A percentile compares a stretch with the other conserved stretches of the same genome.
Evolutionary conservation across 73 alveolate species (phyloP).

Genomic region (Uronychia setigera): DNA sequence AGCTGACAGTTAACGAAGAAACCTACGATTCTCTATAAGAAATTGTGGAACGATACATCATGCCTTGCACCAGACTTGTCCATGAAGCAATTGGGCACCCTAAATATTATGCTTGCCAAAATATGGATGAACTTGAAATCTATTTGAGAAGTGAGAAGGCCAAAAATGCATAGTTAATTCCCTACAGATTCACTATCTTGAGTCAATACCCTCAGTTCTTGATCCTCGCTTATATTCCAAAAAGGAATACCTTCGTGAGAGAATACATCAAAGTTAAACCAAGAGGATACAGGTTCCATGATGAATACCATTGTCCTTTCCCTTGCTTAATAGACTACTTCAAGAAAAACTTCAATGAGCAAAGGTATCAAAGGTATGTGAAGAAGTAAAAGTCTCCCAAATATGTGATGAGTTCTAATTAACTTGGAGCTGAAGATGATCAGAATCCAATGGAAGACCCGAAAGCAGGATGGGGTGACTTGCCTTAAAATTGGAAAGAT

Average conservation of each 20-base stretch:
- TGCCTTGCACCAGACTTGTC: slow-evolving; percentile 79
- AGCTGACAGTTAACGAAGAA: slow-evolving; percentile 75
- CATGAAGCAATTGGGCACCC: slow-evolving; percentile 76
- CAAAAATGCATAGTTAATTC: slow-evolving; percentile 67
- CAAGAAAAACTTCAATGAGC: slow-evolving; percentile 21
- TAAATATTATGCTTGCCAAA: slow-evolving; percentile 21
- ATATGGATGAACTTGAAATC: slow-evolving; percentile 76
- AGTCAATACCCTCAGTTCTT: slow-evolving; percentile 86
- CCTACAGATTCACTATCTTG: slow-evolving; percentile 84
- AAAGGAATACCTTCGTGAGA: slow-evolving; percentile 53
- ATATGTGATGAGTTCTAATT: not conserved
- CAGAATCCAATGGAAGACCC: not conserved
- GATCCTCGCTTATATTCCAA: slow-evolving; percentile 87
- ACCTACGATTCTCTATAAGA: slow-evolving; percentile 88
- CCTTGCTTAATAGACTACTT: slow-evolving; percentile 39
- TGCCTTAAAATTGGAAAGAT: slow-evolving; percentile 5
- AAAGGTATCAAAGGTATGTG: slow-evolving; percentile 24
- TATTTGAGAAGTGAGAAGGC: slow-evolving; percentile 82
- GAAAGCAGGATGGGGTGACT: slow-evolving; percentile 12
- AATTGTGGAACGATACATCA: slow-evolving; percentile 83
- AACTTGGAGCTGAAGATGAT: not conserved
- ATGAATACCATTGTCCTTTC: slow-evolving; percentile 18
- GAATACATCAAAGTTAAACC: slow-evolving; percentile 90
- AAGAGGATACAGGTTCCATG: slow-evolving; percentile 52
- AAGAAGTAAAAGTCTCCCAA: slow-evolving; percentile 34